Evolutionary conservation across 371 early-diverging fungal species (phyloP).

Genomic region (Lichtheimia hyalospora): DNA sequence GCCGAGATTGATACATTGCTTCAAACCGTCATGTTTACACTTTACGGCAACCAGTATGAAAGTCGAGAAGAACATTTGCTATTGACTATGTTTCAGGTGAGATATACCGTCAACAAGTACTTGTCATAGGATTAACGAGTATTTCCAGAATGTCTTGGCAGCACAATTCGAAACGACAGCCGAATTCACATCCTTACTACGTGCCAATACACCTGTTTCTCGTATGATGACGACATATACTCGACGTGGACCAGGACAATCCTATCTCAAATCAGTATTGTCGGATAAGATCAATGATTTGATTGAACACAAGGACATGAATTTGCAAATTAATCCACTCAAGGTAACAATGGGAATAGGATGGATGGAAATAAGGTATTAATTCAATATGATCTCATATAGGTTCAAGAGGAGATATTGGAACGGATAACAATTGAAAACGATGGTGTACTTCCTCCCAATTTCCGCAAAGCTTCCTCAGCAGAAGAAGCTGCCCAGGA

Average conservation of each 20-base stretch:
- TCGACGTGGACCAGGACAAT: conserved; percentile 90
- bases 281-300: conserved; percentile 76
- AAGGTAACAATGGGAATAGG: conserved; percentile 34
- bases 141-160: conserved; percentile 75
- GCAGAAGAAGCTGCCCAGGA: conserved; percentile 74
- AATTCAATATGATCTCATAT: background rate
- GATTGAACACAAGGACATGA: conserved; percentile 51
- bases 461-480: conserved; percentile 68
- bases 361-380: background rate
- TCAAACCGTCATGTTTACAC: conserved; percentile 94
- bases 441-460: conserved; percentile 48
- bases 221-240: conserved; percentile 97
- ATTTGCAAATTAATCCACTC: conserved; percentile 88
- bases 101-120: background rate
- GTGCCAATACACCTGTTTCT: conserved; percentile 95
- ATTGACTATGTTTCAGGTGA: conserved; percentile 94
- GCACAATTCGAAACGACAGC: conserved; percentile 88
- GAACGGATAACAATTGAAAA: conserved; percentile 65
- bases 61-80: conserved; percentile 92
- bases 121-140: background rate
- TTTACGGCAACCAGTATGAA: conserved; percentile 96
- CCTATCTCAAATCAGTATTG: conserved; percentile 87
- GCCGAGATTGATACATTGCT: conserved; percentile 91
- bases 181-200: conserved; percentile 84
- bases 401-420: conserved; percentile 84